Percentiles rank a stretch among this genome's conserved stretches.
phyloP scores from a whole-genome alignment of 2,329 filamentous ascomycete genomes.

The Ascomycota sp. region DNA sequence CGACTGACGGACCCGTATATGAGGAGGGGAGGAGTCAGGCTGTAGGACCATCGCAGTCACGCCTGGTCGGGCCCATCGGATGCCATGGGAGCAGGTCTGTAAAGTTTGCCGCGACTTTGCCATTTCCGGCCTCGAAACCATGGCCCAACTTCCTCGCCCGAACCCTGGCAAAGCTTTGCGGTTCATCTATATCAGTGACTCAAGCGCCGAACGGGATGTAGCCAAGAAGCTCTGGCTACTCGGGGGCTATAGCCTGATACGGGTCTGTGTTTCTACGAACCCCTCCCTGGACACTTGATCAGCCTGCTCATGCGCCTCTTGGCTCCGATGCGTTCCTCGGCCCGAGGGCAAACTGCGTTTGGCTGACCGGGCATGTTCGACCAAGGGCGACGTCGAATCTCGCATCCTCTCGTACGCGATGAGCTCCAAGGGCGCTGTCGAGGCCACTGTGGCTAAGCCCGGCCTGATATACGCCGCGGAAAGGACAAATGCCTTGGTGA shows the following conservation, averaged over 20 bases:
- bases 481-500: background rate
- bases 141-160: slow-evolving; percentile 9
- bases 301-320: too few relatives aligned
- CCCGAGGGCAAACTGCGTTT: background rate
- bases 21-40: background rate
- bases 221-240: slow-evolving; percentile 18
- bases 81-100: slow-evolving; percentile 15
- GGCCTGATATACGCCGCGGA: slow-evolving; percentile 15
- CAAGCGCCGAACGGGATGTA: slow-evolving; percentile 20
- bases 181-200: slow-evolving; percentile 29
- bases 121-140: slow-evolving; percentile 12
- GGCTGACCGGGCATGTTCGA: background rate
- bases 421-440: slow-evolving; percentile 15
- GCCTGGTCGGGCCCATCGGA: slow-evolving; percentile 11
- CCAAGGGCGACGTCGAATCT: slow-evolving; percentile 28
- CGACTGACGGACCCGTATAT: too few relatives aligned
- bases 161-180: slow-evolving; percentile 15
- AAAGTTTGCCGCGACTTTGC: slow-evolving; percentile 19
- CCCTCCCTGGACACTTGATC: too few relatives aligned
- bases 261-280: slow-evolving; percentile 15
- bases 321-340: too few relatives aligned
- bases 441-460: slow-evolving; percentile 19
- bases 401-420: slow-evolving; percentile 19
- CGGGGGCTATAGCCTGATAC: slow-evolving; percentile 21
- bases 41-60: slow-evolving; percentile 20